These are phyloP conservation scores for Claviceps arundinis DNA, from an alignment of 2,329 filamentous ascomycete species.

Conservation along the genomic window DNA sequence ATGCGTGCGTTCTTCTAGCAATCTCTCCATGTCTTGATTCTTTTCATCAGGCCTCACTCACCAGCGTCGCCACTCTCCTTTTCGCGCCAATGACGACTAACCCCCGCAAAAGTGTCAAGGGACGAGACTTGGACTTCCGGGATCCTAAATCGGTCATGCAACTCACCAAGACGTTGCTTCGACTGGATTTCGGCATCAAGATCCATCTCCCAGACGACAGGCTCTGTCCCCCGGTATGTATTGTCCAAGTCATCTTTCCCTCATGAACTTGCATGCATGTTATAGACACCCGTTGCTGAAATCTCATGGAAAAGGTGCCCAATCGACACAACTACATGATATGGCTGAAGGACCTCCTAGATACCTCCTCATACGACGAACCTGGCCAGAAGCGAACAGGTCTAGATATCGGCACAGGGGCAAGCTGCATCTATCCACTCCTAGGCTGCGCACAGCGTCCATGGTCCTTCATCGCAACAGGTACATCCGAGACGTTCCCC, in stretches of 20 bases:
- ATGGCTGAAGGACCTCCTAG: constrained; percentile 74
- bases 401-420: constrained; percentile 79
- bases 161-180: constrained; percentile 67
- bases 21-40: too few species aligned
- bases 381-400: constrained; percentile 45
- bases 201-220: constrained; percentile 64
- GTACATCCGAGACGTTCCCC: constrained; percentile 13
- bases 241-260: constrained; percentile 7
- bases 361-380: constrained; percentile 47
- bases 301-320: constrained; percentile 29
- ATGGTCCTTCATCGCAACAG: constrained; percentile 63
- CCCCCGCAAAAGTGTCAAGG: constrained; percentile 12
- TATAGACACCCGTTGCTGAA: not conserved
- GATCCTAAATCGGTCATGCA: constrained; percentile 65
- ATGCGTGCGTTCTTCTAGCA: too few species aligned
- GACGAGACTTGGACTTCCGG: constrained; percentile 60
- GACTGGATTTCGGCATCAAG: constrained; percentile 57
- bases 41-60: too few species aligned
- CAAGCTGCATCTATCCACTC: constrained; percentile 82
- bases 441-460: constrained; percentile 57
- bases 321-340: constrained; percentile 78
- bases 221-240: constrained; percentile 66
- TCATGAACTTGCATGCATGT: not conserved
- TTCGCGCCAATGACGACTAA: not conserved
- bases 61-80: too few species aligned